phyloP scores from a whole-genome alignment of 345 rosid species.

The Sisymbrium irio region DNA sequence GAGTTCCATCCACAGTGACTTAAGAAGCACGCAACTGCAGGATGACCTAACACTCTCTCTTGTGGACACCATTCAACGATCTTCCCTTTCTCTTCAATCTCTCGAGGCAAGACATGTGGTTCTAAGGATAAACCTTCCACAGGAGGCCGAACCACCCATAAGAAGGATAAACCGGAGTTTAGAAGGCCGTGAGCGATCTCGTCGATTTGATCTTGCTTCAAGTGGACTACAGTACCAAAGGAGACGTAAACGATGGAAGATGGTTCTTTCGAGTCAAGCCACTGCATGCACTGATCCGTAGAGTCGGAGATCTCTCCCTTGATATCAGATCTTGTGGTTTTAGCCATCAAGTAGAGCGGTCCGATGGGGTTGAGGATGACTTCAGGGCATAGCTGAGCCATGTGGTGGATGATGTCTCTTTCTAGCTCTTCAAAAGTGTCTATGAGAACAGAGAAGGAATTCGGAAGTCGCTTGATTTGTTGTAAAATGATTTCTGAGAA shows the following conservation, averaged over 20 bases:
- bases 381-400: slow-evolving; percentile 49
- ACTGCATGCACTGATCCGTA: slow-evolving; percentile 43
- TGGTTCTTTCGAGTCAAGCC: slow-evolving; percentile 41
- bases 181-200: slow-evolving; percentile 37
- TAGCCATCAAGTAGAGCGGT: slow-evolving; percentile 53
- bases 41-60: too few species aligned
- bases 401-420: slow-evolving; percentile 46
- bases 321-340: slow-evolving; percentile 21
- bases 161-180: not conserved
- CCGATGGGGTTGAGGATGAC: slow-evolving; percentile 47
- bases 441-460: slow-evolving; percentile 54
- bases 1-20: too few species aligned
- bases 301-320: slow-evolving; percentile 47
- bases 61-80: too few species aligned
- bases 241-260: slow-evolving; percentile 45
- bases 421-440: slow-evolving; percentile 67
- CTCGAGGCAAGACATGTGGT: not conserved
- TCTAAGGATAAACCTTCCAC: not conserved
- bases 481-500: slow-evolving; percentile 41
- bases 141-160: slow-evolving; percentile 20
- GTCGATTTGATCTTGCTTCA: slow-evolving; percentile 27
- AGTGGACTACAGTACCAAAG: slow-evolving; percentile 34
- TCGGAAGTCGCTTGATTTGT: slow-evolving; percentile 46
- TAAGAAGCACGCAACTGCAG: too few species aligned
- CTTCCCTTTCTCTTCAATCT: too few species aligned